Evolutionary conservation across 2,329 filamentous ascomycete species (phyloP).

Genomic region (Botrytis fragariae): DNA sequence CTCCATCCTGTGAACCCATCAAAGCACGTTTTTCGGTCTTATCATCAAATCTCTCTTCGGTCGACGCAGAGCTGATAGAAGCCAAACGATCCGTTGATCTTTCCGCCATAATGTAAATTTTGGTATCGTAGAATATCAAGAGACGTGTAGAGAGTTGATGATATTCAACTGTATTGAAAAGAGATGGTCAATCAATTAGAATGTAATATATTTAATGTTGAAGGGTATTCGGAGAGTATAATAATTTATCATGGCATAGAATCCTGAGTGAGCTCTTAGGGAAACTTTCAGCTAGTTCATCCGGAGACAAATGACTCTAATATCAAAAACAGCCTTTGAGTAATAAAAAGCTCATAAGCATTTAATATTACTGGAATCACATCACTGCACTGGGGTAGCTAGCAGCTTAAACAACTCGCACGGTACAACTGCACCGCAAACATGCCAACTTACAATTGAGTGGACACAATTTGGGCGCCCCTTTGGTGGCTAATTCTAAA

Average conservation of each 20-base stretch:
- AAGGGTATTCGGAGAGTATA: not conserved
- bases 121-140: not conserved
- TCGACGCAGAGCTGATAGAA: constrained; percentile 34
- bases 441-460: not conserved
- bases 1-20: constrained; percentile 25
- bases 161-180: not conserved
- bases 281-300: not conserved
- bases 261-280: not conserved
- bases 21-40: constrained; percentile 30
- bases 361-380: constrained; percentile 1
- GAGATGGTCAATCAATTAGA: not conserved
- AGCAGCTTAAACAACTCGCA: not conserved
- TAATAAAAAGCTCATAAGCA: not conserved
- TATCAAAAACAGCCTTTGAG: not conserved
- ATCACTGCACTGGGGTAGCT: not conserved
- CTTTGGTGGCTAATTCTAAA: not conserved
- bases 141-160: not conserved
- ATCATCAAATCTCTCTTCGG: constrained; percentile 34
- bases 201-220: not conserved
- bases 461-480: not conserved
- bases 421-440: not conserved
- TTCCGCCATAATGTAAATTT: constrained; percentile 30
- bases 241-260: not conserved
- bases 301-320: not conserved
- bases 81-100: constrained; percentile 28